Conservation (phyloP, 2,329 filamentous ascomycete species). For the Neofusicoccum ribis region DNA sequence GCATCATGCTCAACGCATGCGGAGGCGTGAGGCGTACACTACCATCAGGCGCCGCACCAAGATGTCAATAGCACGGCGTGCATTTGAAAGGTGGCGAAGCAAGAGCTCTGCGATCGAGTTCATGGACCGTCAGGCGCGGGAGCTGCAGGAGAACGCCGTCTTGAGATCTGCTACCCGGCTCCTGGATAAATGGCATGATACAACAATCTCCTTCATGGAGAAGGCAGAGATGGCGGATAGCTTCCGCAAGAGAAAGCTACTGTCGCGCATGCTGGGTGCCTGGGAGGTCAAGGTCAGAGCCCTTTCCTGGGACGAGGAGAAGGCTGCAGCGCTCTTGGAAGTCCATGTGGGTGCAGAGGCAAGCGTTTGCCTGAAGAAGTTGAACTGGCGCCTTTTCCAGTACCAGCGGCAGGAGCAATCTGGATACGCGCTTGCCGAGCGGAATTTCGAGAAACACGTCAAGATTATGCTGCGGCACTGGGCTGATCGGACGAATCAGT, state of each 20-base stretch:
- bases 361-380: slow-evolving; percentile 51
- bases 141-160: slow-evolving; percentile 27
- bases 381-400: slow-evolving; percentile 61
- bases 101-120: slow-evolving; percentile 25
- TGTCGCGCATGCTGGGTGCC: slow-evolving; percentile 29
- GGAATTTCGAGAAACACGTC: slow-evolving; percentile 57
- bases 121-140: slow-evolving; percentile 35
- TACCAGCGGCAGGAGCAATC: slow-evolving; percentile 52
- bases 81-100: slow-evolving; percentile 41
- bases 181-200: slow-evolving; percentile 46
- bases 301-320: slow-evolving; percentile 35
- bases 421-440: slow-evolving; percentile 53
- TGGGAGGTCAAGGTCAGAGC: slow-evolving; percentile 27
- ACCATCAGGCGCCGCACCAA: slow-evolving; percentile 56
- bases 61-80: slow-evolving; percentile 50
- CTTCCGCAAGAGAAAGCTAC: slow-evolving; percentile 30
- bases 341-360: slow-evolving; percentile 50
- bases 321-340: slow-evolving; percentile 47
- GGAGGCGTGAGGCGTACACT: slow-evolving; percentile 58
- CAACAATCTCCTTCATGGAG: slow-evolving; percentile 31
- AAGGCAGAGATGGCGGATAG: slow-evolving; percentile 29
- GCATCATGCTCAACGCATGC: slow-evolving; percentile 51
- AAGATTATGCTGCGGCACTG: slow-evolving; percentile 58
- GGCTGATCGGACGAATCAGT: slow-evolving; percentile 46
- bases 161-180: slow-evolving; percentile 32